Conservation (phyloP, 2,329 filamentous ascomycete genomes). For the Hirsutella rhossiliensis region DNA sequence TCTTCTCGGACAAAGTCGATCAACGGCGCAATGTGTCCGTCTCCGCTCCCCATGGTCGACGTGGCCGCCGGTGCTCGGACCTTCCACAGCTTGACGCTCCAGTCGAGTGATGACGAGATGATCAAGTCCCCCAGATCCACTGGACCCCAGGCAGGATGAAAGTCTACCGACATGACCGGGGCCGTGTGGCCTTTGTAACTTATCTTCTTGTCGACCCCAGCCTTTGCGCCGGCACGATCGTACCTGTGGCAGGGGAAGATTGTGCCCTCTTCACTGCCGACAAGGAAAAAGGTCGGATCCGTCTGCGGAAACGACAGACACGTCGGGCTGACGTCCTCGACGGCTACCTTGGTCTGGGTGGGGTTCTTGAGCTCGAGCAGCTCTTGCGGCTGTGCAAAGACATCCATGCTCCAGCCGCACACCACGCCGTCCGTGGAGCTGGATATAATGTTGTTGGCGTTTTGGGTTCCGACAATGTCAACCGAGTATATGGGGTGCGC, state of each 20-base stretch:
- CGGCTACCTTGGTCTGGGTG: slow-evolving; percentile 60
- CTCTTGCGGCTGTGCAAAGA: slow-evolving; percentile 94
- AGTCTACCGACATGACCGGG: slow-evolving; percentile 91
- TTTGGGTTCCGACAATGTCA: slow-evolving; percentile 93
- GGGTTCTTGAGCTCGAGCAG: slow-evolving; percentile 80
- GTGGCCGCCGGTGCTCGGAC: slow-evolving; percentile 70
- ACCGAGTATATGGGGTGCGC: slow-evolving; percentile 94
- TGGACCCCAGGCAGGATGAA: slow-evolving; percentile 84
- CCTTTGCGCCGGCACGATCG: slow-evolving; percentile 92
- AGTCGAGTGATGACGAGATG: slow-evolving; percentile 84
- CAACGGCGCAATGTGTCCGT: slow-evolving; percentile 55
- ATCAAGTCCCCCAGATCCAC: slow-evolving; percentile 92
- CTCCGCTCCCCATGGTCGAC: slow-evolving; percentile 42
- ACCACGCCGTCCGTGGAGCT: slow-evolving; percentile 94
- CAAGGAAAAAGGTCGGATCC: slow-evolving; percentile 94
- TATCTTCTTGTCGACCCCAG: slow-evolving; percentile 81
- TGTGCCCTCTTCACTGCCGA: slow-evolving; percentile 90
- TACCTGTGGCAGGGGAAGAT: slow-evolving; percentile 97
- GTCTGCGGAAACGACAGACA: slow-evolving; percentile 90
- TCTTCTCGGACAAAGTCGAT: slow-evolving; percentile 91
- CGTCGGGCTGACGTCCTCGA: slow-evolving; percentile 88
- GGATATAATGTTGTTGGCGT: slow-evolving; percentile 96
- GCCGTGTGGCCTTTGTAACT: slow-evolving; percentile 84
- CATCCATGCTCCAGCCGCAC: slow-evolving; percentile 95
- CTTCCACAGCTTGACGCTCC: slow-evolving; percentile 96